Conservation (phyloP, 352 stramenopile genomes). For the Globisporangium cederbergense region DNA sequence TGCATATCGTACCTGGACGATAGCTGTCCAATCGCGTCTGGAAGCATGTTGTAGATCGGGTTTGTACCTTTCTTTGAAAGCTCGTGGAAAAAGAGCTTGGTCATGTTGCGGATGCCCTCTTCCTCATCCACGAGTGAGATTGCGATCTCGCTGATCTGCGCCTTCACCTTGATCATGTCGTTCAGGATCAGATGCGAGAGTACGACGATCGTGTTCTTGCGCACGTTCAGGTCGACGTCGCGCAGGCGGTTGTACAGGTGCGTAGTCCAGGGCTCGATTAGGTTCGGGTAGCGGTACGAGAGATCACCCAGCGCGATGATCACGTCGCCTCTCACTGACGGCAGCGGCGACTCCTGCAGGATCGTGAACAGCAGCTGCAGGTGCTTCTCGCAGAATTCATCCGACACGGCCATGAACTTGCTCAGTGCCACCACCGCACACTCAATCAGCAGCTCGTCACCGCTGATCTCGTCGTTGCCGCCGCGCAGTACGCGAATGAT, state of each 20-base stretch:
- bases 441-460: conserved; percentile 85
- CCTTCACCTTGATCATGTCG: conserved; percentile 99
- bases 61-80: conserved; percentile 96
- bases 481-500: conserved; percentile 84
- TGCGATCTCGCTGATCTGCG: conserved; percentile 93
- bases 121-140: conserved; percentile 95
- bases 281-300: conserved; percentile 97
- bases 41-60: conserved; percentile 98
- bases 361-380: conserved; percentile 94
- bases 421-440: conserved; percentile 93
- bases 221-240: conserved; percentile 89
- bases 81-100: conserved; percentile 96
- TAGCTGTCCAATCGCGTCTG: conserved; percentile 95
- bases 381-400: conserved; percentile 94
- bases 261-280: conserved; percentile 97
- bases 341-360: conserved; percentile 67
- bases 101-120: conserved; percentile 89
- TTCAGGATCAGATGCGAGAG: conserved; percentile 99
- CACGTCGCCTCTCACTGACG: conserved; percentile 92
- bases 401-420: conserved; percentile 98
- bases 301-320: conserved; percentile 97
- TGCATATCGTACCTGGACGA: conserved; percentile 47
- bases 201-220: conserved; percentile 96
- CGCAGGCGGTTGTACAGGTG: conserved; percentile 94
- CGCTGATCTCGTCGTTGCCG: conserved; percentile 52